Percentiles rank a stretch among this genome's conserved stretches.
phyloP scores from a whole-genome alignment of 2,329 filamentous ascomycete species.

The Colletotrichum godetiae region DNA sequence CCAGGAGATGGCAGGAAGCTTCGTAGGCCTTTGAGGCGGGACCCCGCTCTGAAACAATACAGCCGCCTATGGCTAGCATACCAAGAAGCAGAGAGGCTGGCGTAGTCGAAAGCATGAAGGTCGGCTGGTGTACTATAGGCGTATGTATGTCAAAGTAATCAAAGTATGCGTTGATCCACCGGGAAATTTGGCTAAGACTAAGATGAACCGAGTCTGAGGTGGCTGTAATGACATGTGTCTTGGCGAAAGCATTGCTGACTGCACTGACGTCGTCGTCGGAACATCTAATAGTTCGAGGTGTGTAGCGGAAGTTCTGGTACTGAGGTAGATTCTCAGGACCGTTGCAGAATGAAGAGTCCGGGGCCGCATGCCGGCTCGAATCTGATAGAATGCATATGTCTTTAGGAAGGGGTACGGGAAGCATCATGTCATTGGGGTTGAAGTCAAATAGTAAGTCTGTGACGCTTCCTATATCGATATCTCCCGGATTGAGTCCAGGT shows the following conservation, averaged over 20 bases:
- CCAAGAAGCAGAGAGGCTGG: not conserved
- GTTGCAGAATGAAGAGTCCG: too few relatives aligned
- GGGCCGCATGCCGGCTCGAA: too few relatives aligned
- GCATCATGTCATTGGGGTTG: too few relatives aligned
- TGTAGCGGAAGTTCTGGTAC: too few relatives aligned
- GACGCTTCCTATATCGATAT: too few relatives aligned
- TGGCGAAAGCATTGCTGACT: not conserved
- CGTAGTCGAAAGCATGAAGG: not conserved
- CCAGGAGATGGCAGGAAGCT: not conserved
- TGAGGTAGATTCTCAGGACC: too few relatives aligned
- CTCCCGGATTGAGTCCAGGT: too few relatives aligned
- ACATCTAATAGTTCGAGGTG: too few relatives aligned
- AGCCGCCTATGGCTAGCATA: not conserved
- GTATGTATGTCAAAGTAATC: not conserved
- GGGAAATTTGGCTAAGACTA: not conserved
- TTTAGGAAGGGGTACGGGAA: too few relatives aligned
- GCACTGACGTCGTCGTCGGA: not conserved
- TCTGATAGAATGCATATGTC: too few relatives aligned
- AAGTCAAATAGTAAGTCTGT: too few relatives aligned
- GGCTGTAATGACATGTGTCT: not conserved
- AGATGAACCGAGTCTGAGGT: not conserved
- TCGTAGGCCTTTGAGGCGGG: not conserved
- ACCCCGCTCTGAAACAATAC: not conserved
- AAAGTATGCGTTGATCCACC: not conserved
- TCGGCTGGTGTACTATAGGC: not conserved